A percentile compares a stretch with the other conserved stretches of the same genome.
Conservation (phyloP, 495 filamentous ascomycete genomes). For the Penicillium arizonense region DNA sequence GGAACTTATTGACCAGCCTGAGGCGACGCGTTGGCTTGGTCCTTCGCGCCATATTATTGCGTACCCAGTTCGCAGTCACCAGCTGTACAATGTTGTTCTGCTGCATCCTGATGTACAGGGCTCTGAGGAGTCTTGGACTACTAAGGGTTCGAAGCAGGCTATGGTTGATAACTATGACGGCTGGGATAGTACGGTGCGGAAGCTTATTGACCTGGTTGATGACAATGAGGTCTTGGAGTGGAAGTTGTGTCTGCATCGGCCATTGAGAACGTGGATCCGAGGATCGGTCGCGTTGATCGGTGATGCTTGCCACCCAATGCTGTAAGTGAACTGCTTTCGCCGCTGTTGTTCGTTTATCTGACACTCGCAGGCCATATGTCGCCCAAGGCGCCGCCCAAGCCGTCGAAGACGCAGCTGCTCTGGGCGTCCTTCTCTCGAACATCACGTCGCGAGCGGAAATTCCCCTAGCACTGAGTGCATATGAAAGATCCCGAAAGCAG, state of each 20-base stretch:
- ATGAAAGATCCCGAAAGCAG: slow-evolving; percentile 48
- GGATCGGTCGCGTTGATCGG: slow-evolving; percentile 62
- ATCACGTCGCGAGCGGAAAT: slow-evolving; percentile 41
- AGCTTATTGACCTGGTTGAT: slow-evolving; percentile 35
- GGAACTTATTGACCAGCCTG: slow-evolving; percentile 34
- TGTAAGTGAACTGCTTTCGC: slow-evolving; percentile 28
- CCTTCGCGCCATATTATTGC: slow-evolving; percentile 44
- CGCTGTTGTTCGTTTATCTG: neutral
- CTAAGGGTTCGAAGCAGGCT: slow-evolving; percentile 39
- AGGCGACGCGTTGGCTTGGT: slow-evolving; percentile 44
- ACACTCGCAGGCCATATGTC: slow-evolving; percentile 33
- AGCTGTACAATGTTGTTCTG: slow-evolving; percentile 44
- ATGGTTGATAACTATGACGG: slow-evolving; percentile 42
- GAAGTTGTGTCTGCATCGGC: slow-evolving; percentile 59
- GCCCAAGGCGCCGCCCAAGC: slow-evolving; percentile 54
- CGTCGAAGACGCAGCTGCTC: slow-evolving; percentile 54
- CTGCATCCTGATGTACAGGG: slow-evolving; percentile 37
- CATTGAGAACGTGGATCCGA: slow-evolving; percentile 55
- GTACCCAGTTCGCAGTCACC: slow-evolving; percentile 42
- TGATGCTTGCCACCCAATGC: slow-evolving; percentile 68
- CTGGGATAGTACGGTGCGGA: slow-evolving; percentile 35
- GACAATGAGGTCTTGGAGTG: slow-evolving; percentile 62
- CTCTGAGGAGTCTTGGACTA: slow-evolving; percentile 44
- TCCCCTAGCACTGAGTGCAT: slow-evolving; percentile 39
- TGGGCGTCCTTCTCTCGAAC: slow-evolving; percentile 44